Base-by-base conservation (phyloP, 805 yeast genomes). In the Myxozyma neotropica region DNA sequence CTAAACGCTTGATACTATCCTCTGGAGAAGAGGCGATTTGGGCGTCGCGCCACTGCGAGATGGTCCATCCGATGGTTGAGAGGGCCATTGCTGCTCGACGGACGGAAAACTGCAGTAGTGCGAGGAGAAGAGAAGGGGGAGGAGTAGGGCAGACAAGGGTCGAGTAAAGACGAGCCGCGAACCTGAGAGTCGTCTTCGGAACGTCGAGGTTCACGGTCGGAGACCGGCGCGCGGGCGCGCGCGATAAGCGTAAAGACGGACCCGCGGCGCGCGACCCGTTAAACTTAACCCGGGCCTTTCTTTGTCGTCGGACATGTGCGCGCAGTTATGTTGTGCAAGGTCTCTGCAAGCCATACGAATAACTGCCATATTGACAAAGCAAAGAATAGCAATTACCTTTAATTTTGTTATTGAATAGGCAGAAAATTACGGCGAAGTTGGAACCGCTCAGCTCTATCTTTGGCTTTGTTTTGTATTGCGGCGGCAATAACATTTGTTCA, bases 11-110 rank as follows among this genome's bases (percentile, higher is more conserved):
- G 49, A 80, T 80, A 12, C 96, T 89, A 51, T 80, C 81, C 15
- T 79, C 80, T 12, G 88, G 85, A 2, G 88, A 79, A 19, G 86
- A 74, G 43, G 79, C 78, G 68, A 73, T 75, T 72, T 91, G 95
- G 78, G 82, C 88, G 24, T 80, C 73, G 39, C 79, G 75, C 97
- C 97, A 92, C 64, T 92, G 89, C 24, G 79, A 73, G 43, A 88
- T 80, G 12, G 96, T 83, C 96, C 96, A 91, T 39, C 96, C 96
- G 43, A 74, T 75, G 43, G 75, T 72, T 39, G 65, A 19, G 19
- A 43, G 54, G 26, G 53, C 63, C 64, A 59, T 59, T 57, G 40
- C 33, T 38, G 49, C 49, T 42, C 55, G 55, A 51, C 40, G 46
- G 39, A 40, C 7, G 23, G 26, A n/a, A n/a, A n/a, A n/a, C 53